Evolutionary conservation across 129 eudicot species (phyloP), one percentile per base, ranked within the genome.

Genomic region (Escallonia rubra): DNA sequence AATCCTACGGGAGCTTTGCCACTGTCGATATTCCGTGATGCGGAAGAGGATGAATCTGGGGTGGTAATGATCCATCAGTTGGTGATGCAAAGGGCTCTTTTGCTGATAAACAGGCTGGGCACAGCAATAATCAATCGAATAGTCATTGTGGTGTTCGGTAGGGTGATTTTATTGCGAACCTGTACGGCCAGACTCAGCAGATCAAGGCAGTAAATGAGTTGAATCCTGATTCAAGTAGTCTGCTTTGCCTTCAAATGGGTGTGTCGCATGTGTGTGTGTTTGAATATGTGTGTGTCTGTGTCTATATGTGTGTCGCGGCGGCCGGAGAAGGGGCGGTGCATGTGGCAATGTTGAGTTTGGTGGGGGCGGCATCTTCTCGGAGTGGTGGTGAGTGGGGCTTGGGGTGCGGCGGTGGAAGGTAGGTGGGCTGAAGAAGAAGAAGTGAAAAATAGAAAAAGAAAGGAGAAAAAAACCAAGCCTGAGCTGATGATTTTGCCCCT

Each of bases 1-100:
- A 90, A 87, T 81, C 82, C 74, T 8, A 75, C 69, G 52, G 97
- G 95, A 70, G 90, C 97, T 66, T 72, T 87, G 71, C 97, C 97
- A 44, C 71, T 90, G 13, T 87, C 96, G 42, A 34, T 90, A 14
- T 90, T 90, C 50, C 92, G 95, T 43, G 90, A 65, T 45, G 76
- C 46, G 3, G 90, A 84, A 34, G 86, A 82, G 11, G 76, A 65
- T 83, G 68, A 65, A 64, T 57, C 41, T 42, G 74, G 65, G 55
- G 61, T 10, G 34, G 34, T 23, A 58, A 58, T 43, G 69, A 64
- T 72, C 41, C 55, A 3, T 65, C 58, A 57, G 66, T 41, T 64
- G 68, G 56, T 39, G 69, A 49, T 63, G 73, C 56, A n/a, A 67
- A 66, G 48, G 74, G 68, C 5, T 53, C 50, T 41, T 51, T 67